These are phyloP conservation scores for Azolla pinnata DNA, from an alignment of 75 land plant genomes.

Conservation along the genomic window DNA sequence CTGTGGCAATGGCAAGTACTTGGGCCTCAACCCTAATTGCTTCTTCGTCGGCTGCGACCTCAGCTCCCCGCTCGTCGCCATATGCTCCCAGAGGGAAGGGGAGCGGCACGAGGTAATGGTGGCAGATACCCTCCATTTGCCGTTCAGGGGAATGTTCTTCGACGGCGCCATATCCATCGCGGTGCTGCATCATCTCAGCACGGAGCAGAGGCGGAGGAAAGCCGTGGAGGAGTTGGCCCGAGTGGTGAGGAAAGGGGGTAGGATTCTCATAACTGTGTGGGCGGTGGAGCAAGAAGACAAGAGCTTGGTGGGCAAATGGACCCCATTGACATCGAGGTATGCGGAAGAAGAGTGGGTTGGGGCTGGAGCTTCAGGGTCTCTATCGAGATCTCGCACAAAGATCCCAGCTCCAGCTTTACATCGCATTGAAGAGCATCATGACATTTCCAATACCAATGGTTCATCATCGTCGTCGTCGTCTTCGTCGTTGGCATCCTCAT, in stretches of 20 bases:
- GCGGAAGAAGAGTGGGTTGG: conserved; percentile 35
- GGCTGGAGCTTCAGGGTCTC: no score
- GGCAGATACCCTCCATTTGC: conserved; percentile 89
- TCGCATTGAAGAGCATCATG: no score
- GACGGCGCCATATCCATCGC: conserved; percentile 98
- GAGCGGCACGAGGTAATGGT: conserved; percentile 76
- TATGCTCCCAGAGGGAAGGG: conserved; percentile 63
- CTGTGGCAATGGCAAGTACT: conserved; percentile 95
- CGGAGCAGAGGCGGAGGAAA: conserved; percentile 66
- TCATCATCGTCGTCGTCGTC: no score
- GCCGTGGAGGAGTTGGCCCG: conserved; percentile 75
- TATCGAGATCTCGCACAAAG: no score
- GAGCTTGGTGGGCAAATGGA: conserved; percentile 74
- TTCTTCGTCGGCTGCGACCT: conserved; percentile 89
- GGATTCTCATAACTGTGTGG: conserved; percentile 86
- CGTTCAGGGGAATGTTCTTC: conserved; percentile 56
- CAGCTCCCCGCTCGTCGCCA: conserved; percentile 60
- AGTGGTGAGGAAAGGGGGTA: conserved; percentile 61
- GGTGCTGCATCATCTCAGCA: conserved; percentile 90
- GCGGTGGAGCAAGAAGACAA: conserved; percentile 93
- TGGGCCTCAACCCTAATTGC: conserved; percentile 69
- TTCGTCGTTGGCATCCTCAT: no score
- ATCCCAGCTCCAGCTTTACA: no score
- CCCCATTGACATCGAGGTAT: conserved; percentile 63
- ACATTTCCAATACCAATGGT: no score